Base-by-base conservation (phyloP, 805 yeast species). In the Debaryomyces hansenii region DNA sequence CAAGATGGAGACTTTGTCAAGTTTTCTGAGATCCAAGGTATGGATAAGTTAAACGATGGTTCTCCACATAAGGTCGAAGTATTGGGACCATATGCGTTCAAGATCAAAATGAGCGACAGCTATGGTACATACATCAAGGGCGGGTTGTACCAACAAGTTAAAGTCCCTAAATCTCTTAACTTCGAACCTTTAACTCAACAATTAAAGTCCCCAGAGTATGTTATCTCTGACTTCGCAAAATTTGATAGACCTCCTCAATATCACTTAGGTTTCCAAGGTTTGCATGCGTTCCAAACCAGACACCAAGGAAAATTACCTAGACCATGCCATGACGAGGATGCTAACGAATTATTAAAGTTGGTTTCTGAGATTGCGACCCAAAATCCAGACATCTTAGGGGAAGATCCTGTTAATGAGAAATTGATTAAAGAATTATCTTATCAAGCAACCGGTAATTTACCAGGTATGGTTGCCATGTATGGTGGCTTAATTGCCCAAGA, bases 401-500 rank as follows among this genome's bases (percentile, higher is more conserved):
- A 69, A 12, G 87, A 76, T 27, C 66, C 61, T 14, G 67, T 74
- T 20, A 81, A 90, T 63, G 84, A 78, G 52, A 74, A 83, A 39
- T 67, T 91, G 39, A 71, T 94, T 49, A 78, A 66, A 45, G 91
- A 88, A 59, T 72, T 94, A 50, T 72, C 96, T 0, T 87, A 74
- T 67, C 96, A 92, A 64, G 85, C 97, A 1, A 78, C 84, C 43
- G 99, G 99, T 69, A 97, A 92, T 58, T 68, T 92, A 40, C 96
- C 97, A 16, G 96, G 92, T 32, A 70, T 90, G 62, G 84, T 82
- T 54, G 97, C 97, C 1, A 85, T 91, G 50, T 80, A 83, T 59
- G 99, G 99, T 66, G 98, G 98, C 29, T 74, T 92, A 45, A 85
- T 89, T 39, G 99, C 99, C 3, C 99, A 94, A 69, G 99, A 94